Evolutionary conservation across 2,329 filamentous ascomycete species (phyloP), one percentile per base, ranked within the genome.

Genomic region (Lecanicillium sp.): DNA sequence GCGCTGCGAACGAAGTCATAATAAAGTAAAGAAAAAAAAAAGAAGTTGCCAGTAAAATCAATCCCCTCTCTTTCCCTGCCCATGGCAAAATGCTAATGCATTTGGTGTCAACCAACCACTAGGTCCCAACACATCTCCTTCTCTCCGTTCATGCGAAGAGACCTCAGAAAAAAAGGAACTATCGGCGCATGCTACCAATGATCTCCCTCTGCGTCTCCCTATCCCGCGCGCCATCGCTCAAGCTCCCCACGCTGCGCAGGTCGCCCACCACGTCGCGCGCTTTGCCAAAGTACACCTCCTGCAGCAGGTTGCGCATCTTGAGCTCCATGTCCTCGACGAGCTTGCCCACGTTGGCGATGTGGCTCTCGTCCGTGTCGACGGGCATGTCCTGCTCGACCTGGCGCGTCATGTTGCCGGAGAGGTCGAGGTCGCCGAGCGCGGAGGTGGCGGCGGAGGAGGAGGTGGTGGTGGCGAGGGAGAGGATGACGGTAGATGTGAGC

Each of bases 261-360:
- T 98, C 91, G 48, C 91, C 93, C 3, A 98, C 91, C 3, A 98
- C 90, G 68, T 98, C 93, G 78, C 95, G 96, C 48, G 93, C 91
- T 76, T 98, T 98, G 64, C 93, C 93, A 70, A 98, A 98, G 72
- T 98, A 98, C 42, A 98, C 93, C 70, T 98, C 93, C 75, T 98
- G 91, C 65, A 98, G 73, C 67, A 97, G 68, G 68, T 98, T 98
- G 56, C 93, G 82, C 93, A 98, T 97, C 78, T 96, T 95, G 65
- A 96, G 81, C 73, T 98, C 93, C 93, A 98, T 97, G 67, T 98
- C 93, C 75, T 98, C 93, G 44, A 98, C 90, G 63, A 98, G 77
- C 55, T 84, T 79, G 50, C 93, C 93, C 52, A 97, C 88, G 68
- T 98, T 98, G 59, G 87, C 87, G 59, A 98, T 93, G 73, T 98